Evolutionary conservation across 345 rosid genomes (phyloP).

Genomic region (Barbarea vulgaris): DNA sequence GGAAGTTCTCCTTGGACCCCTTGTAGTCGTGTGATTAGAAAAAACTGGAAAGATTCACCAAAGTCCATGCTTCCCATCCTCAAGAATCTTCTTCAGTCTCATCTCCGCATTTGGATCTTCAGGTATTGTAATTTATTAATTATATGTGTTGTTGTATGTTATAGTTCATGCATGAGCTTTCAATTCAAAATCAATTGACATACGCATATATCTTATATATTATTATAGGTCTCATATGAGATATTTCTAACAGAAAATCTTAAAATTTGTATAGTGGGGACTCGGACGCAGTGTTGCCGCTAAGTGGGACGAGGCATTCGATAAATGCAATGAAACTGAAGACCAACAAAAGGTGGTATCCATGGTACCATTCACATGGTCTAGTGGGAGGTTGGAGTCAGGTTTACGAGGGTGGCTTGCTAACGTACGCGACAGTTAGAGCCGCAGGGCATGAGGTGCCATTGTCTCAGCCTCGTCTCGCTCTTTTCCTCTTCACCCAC

Average conservation of each 20-base stretch:
- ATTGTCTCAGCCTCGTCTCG: conserved; percentile 53
- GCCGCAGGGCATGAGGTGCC: conserved; percentile 80
- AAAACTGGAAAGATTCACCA: conserved; percentile 77
- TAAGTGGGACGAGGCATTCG: conserved; percentile 89
- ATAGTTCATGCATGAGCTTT: rapidly evolving
- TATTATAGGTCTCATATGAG: not conserved
- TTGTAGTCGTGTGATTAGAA: conserved; percentile 48
- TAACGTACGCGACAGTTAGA: conserved; percentile 65
- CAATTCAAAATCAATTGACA: not conserved
- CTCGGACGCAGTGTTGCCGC: conserved; percentile 83
- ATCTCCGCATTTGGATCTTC: conserved; percentile 81
- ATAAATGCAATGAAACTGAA: conserved; percentile 74
- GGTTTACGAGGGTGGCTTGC: conserved; percentile 49
- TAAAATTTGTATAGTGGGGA: conserved; percentile 67
- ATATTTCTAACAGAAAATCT: not conserved
- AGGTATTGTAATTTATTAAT: conserved; percentile 46
- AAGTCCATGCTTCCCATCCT: conserved; percentile 75
- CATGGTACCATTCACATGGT: conserved; percentile 67
- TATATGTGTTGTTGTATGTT: not conserved
- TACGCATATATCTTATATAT: not conserved
- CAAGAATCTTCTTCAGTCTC: conserved; percentile 61
- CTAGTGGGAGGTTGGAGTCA: conserved; percentile 97
- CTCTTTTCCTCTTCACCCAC: conserved; percentile 53
- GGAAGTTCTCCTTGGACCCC: conserved; percentile 28
- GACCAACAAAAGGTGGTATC: conserved; percentile 74